Base-by-base conservation (phyloP, 306 rosid genomes). In the Rosa lucieae region DNA sequence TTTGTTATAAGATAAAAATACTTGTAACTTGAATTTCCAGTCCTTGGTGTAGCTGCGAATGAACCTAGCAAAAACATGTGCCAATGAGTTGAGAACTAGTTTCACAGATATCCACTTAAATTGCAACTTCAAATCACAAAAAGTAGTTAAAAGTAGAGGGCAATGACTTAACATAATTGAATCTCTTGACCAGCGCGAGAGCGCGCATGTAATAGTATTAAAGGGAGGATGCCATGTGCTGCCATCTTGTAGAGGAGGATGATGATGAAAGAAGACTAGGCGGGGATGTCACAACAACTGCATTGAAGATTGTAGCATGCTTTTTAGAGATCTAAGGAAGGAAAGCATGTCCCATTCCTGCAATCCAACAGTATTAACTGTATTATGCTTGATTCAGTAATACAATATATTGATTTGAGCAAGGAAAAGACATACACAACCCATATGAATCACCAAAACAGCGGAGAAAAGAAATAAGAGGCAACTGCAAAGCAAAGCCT, bases 271-370 rank as follows among this genome's bases (percentile, higher is more conserved):
- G 86, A 88, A 90, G 90, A 56, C 88, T 89, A 73, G 96, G 88
- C 13, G 96, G 87, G 80, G 92, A 92, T 14, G 97, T 89, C 73
- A 92, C 89, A 42, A 94, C 89, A 76, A 92, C 94, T n/a, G 92
- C 97, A 83, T 94, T 70, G 94, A 94, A 67, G 91, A 82, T 49
- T 87, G 82, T 44, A 77, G 49, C 94, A 89, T 84, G 85, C 90
- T 80, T 87, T 86, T 92, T 40, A 94, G 78, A 81, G 92, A 90
- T 82, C 88, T 87, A 74, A 94, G 70, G 81, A 94, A 90, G 68
- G 96, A 92, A 80, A 90, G 93, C 89, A 90, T 89, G 77, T 90
- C 91, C 97, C 97, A 94, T 84, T 90, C 97, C 98, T 92, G 85
- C 80, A 84, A 86, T 67, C 43, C 21, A 62, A 70, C 10, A 15